Conservation (phyloP, 495 filamentous ascomycete species). For the Ramalina peruviana region DNA sequence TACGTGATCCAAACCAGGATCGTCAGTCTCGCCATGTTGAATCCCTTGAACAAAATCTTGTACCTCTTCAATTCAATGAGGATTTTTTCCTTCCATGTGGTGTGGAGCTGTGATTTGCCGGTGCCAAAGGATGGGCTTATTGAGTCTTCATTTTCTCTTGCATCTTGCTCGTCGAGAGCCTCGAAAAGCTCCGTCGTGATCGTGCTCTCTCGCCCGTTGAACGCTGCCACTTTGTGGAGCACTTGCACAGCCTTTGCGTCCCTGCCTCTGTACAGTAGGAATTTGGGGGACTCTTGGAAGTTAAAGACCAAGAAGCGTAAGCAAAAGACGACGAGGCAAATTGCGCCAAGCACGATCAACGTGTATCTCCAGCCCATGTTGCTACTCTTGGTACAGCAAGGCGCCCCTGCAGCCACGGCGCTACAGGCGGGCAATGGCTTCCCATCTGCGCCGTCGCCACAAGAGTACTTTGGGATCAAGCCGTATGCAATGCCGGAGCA, state of each 20-base stretch:
- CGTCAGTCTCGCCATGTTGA: slow-evolving; percentile 25
- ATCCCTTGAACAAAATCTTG: slow-evolving; percentile 24
- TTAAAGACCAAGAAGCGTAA: slow-evolving; percentile 30
- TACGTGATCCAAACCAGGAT: slow-evolving; percentile 31
- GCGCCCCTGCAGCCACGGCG: slow-evolving; percentile 15
- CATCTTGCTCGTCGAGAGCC: slow-evolving; percentile 17
- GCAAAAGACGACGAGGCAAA: slow-evolving; percentile 30
- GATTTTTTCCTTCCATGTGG: slow-evolving; percentile 16
- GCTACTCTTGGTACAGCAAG: slow-evolving; percentile 31
- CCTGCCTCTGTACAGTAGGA: slow-evolving; percentile 26
- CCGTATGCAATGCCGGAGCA: slow-evolving; percentile 31
- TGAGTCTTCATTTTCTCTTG: slow-evolving; percentile 1
- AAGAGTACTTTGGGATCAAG: slow-evolving; percentile 27
- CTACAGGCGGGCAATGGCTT: slow-evolving; percentile 23
- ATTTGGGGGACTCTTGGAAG: slow-evolving; percentile 35
- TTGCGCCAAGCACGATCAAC: slow-evolving; percentile 25
- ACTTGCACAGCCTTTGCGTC: slow-evolving; percentile 29
- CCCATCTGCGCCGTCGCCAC: slow-evolving; percentile 21
- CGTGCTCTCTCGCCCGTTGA: slow-evolving; percentile 23
- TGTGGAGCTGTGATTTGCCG: slow-evolving; percentile 16
- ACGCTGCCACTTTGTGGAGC: slow-evolving; percentile 26
- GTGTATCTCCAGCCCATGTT: slow-evolving; percentile 34
- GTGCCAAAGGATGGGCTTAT: slow-evolving; percentile 16
- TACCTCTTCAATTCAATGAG: slow-evolving; percentile 23
- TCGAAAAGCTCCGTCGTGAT: slow-evolving; percentile 23